Percentiles rank a stretch among this genome's conserved stretches.
Evolutionary conservation across 2,329 filamentous ascomycete species (phyloP).

Genomic region (Colletotrichum chrysophilum): DNA sequence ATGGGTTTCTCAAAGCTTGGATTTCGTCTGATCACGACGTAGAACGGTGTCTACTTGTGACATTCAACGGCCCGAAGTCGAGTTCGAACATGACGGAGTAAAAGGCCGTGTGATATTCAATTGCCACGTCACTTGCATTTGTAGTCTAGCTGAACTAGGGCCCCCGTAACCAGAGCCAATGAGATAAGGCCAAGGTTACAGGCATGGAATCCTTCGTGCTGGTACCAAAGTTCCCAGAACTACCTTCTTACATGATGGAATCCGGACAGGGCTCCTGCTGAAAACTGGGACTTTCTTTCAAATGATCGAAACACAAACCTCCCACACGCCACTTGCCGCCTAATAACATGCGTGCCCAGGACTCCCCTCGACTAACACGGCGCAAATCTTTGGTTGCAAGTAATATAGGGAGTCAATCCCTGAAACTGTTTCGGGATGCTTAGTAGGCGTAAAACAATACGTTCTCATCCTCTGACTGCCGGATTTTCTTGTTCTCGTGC

Average conservation of each 20-base stretch:
- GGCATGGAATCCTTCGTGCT: neutral
- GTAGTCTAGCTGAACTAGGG: neutral
- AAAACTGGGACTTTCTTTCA: rapidly evolving
- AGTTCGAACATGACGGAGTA: neutral
- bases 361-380: too few species aligned
- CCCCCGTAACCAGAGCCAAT: neutral
- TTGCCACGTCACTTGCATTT: neutral
- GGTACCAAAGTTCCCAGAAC: neutral
- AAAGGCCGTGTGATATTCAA: neutral
- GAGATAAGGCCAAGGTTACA: neutral
- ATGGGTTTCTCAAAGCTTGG: neutral
- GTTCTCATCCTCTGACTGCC: conserved; percentile 22
- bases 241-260: neutral
- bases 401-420: too few species aligned
- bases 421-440: neutral
- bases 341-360: too few species aligned
- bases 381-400: too few species aligned
- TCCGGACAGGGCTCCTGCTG: neutral
- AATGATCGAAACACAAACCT: neutral
- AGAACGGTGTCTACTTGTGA: neutral
- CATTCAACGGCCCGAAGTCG: neutral
- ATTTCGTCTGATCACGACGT: neutral
- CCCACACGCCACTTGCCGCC: neutral
- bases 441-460: conserved; percentile 22
- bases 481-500: conserved; percentile 27